Conservation (phyloP, 192 early-diverging fungal genomes). For the Coemansia sp. region DNA sequence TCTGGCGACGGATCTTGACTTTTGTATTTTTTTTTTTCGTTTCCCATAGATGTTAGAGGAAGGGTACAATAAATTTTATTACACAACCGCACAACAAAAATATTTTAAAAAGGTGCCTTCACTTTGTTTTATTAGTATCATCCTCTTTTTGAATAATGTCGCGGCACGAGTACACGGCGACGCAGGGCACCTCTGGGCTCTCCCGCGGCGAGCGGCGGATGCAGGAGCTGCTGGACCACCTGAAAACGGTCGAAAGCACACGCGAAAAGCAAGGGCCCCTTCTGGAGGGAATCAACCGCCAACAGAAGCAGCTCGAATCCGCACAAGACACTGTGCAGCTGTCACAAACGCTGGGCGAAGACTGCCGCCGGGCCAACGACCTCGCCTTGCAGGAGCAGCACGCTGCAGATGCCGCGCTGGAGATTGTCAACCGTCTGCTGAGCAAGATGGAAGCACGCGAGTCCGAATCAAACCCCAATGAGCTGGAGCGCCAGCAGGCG, state of each 20-base stretch:
- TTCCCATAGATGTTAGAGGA: too few species aligned
- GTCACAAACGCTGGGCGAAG: neutral
- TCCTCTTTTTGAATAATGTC: neutral
- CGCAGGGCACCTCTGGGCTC: neutral
- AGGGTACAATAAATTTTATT: too few species aligned
- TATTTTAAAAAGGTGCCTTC: too few species aligned
- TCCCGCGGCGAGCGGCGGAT: neutral
- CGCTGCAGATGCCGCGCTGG: slow-evolving; percentile 22
- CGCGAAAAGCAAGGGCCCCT: slow-evolving; percentile 12
- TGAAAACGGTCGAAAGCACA: slow-evolving; percentile 17
- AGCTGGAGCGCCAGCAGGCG: neutral
- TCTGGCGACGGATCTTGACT: too few species aligned
- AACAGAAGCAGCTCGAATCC: too few species aligned
- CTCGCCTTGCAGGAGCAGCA: slow-evolving; percentile 28
- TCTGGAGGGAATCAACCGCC: slow-evolving; percentile 15
- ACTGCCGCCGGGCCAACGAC: neutral
- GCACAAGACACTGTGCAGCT: too few species aligned
- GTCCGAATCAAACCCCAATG: neutral
- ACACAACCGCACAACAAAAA: too few species aligned
- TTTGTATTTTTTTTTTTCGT: too few species aligned
- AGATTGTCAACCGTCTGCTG: slow-evolving; percentile 20
- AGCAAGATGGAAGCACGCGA: slow-evolving; percentile 3
- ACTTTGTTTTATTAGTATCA: neutral
- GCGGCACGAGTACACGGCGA: neutral
- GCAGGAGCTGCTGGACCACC: neutral